A percentile compares a stretch with the other conserved stretches of the same genome.
Evolutionary conservation across 306 rosid species (phyloP).

Genomic region (Ormosia emarginata): DNA sequence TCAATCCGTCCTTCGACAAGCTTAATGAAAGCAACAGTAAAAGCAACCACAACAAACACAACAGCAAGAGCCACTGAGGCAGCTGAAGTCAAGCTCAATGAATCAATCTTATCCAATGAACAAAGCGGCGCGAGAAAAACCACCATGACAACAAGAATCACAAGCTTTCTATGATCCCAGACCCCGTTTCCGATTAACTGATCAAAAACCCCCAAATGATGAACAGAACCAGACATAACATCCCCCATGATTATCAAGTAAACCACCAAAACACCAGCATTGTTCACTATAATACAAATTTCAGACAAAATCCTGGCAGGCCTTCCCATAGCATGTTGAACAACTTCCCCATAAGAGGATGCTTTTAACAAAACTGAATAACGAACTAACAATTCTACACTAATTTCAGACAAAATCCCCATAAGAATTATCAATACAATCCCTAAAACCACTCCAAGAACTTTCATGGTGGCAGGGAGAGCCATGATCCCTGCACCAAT

Average conservation of each 20-base stretch:
- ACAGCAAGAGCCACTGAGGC: conserved; percentile 93
- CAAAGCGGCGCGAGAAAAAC: conserved; percentile 88
- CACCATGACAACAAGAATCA: conserved; percentile 62
- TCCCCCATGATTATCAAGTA: conserved; percentile 97
- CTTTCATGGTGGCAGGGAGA: conserved; percentile 94
- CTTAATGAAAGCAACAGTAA: conserved; percentile 60
- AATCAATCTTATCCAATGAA: conserved; percentile 83
- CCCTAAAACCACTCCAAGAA: conserved; percentile 77
- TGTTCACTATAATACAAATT: conserved; percentile 72
- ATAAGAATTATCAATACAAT: conserved; percentile 63
- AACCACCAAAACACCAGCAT: conserved; percentile 82
- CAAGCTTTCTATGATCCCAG: conserved; percentile 92
- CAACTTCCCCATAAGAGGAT: conserved; percentile 82
- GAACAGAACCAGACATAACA: conserved; percentile 93
- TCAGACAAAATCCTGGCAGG: conserved; percentile 73
- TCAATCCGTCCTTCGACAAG: conserved; percentile 60
- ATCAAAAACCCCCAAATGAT: conserved; percentile 85
- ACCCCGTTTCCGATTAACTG: conserved; percentile 80
- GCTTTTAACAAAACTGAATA: conserved; percentile 71
- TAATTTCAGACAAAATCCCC: conserved; percentile 80
- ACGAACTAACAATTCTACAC: conserved; percentile 69
- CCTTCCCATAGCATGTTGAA: conserved; percentile 73
- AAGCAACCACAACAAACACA: conserved; percentile 72
- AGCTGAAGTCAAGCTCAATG: conserved; percentile 92
- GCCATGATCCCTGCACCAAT: conserved; percentile 99